Base-by-base conservation (phyloP, 768 basidiomycete genomes). In the Trametes elegans region DNA sequence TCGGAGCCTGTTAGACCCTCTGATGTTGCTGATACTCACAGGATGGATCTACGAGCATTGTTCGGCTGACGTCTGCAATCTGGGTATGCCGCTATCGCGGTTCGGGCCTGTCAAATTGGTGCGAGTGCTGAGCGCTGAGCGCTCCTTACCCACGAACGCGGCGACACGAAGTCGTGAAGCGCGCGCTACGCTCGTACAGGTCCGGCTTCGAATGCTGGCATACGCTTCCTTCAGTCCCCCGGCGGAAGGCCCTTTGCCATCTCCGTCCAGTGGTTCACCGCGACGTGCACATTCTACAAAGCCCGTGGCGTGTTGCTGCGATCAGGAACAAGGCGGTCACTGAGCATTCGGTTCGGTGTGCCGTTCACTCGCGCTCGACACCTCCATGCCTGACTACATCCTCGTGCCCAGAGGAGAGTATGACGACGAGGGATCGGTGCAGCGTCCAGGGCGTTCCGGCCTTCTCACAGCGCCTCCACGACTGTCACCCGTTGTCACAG, bases 401-500 rank as follows among this genome's bases (percentile, higher is more conserved):
- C 55, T 57, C 55, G 43, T 57, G 55, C 45, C 40, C 19, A 43
- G n/a, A 23, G 26, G 28, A 27, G 26, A 41, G 21, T 49, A 57
- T 57, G 55, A 57, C 55, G 55, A 57, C 42, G 29, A 32, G 49
- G 55, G 49, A 38, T 27, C 47, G 40, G 46, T 28, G 29, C 28
- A 16, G 13, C 7, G 24, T 16, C 29, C 31, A 41, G 23, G 24
- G 47, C 47, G 42, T 49, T 31, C 48, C 28, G 55, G 38, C 14
- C 36, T 23, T 19, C 43, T 52, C 56, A 50, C 36, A 57, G 48
- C 29, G 56, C 49, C 50, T 51, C 49, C 50, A 57, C 56, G 56
- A 44, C 45, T 57, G 56, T 57, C 56, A 52, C 31, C 26, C 29
- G 56, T 57, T 45, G 49, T 42, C 50, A 57, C 55, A 24, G 39